phyloP scores from a whole-genome alignment of 176 grass and related monocot species.

The Rhynchospora tenuis region DNA sequence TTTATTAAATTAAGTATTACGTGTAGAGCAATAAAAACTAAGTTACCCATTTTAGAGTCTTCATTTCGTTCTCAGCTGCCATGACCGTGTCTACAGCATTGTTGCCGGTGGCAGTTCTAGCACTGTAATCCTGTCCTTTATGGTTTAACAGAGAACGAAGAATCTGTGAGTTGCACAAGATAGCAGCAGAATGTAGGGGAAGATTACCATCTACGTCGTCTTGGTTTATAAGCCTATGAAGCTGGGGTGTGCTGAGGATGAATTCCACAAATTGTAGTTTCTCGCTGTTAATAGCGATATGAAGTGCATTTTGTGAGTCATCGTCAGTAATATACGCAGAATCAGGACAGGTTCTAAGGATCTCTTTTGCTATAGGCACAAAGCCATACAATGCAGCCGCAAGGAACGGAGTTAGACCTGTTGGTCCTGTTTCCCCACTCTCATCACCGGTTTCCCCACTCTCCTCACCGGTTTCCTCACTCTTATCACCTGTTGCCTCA shows the following conservation, averaged over 20 bases:
- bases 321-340: background rate
- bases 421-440: background rate
- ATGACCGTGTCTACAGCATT: background rate
- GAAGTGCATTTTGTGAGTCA: background rate
- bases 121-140: background rate
- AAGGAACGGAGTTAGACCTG: background rate
- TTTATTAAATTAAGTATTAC: too few relatives aligned
- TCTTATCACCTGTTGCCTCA: background rate
- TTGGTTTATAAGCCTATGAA: background rate
- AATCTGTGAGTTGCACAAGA: background rate
- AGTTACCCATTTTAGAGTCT: conserved; percentile 1
- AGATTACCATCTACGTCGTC: background rate
- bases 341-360: background rate
- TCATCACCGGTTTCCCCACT: too few relatives aligned
- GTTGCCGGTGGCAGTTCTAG: background rate
- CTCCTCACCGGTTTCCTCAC: background rate
- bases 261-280: background rate
- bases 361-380: background rate
- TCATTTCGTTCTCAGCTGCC: background rate
- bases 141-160: background rate
- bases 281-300: background rate
- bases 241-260: background rate
- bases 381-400: background rate
- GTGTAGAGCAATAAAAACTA: too few relatives aligned
- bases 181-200: background rate